Percentiles rank a stretch among this genome's conserved stretches.
These are phyloP conservation scores for Claviceps sorghi DNA, from an alignment of 2,329 filamentous ascomycete species.

Conservation along the genomic window DNA sequence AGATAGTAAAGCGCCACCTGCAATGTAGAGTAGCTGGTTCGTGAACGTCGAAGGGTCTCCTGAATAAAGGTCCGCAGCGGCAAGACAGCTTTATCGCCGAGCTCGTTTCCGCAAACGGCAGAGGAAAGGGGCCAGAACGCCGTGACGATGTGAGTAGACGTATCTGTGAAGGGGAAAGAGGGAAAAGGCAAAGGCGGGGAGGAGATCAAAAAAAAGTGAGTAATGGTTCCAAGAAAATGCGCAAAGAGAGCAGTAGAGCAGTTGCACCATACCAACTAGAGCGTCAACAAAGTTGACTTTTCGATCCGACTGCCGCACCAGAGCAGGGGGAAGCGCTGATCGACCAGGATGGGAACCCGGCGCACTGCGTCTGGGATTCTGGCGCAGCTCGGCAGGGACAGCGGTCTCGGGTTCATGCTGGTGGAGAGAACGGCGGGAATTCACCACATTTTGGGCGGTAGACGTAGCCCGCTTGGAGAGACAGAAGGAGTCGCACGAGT, in stretches of 20 bases:
- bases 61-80: constrained; percentile 93
- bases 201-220: neutral
- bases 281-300: constrained; percentile 93
- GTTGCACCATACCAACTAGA: constrained; percentile 74
- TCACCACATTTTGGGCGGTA: constrained; percentile 11
- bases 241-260: constrained; percentile 11
- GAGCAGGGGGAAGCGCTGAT: constrained; percentile 50
- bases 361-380: constrained; percentile 45
- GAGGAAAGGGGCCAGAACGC: constrained; percentile 92
- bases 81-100: constrained; percentile 61
- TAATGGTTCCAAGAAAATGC: neutral
- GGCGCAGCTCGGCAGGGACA: constrained; percentile 47
- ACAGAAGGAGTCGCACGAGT: constrained; percentile 31
- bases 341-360: constrained; percentile 39
- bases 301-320: constrained; percentile 77
- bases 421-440: constrained; percentile 10
- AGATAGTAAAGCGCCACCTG: constrained; percentile 96
- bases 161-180: constrained; percentile 47
- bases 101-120: constrained; percentile 58
- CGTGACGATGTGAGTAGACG: constrained; percentile 92
- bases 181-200: too few species aligned
- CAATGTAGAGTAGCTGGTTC: constrained; percentile 92
- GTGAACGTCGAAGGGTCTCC: constrained; percentile 85
- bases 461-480: constrained; percentile 15
- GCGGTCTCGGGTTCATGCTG: constrained; percentile 29